Evolutionary conservation across 2,329 filamentous ascomycete genomes (phyloP).

Genomic region (Aspergillus piperis): DNA sequence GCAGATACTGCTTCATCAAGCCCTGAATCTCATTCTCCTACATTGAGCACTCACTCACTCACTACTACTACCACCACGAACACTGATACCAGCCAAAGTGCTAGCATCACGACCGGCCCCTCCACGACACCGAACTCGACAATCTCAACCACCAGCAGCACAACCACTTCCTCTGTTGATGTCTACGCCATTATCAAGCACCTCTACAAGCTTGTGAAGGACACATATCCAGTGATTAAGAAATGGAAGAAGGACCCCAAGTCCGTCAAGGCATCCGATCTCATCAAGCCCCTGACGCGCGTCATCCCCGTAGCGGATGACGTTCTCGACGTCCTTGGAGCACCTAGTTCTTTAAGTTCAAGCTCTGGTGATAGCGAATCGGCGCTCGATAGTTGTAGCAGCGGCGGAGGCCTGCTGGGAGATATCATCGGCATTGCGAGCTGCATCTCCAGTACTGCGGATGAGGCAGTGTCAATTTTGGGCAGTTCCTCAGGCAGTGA

Average conservation of each 20-base stretch:
- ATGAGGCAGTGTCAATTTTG: neutral
- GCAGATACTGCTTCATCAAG: neutral
- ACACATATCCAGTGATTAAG: neutral
- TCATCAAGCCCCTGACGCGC: neutral
- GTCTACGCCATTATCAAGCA: neutral
- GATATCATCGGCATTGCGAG: neutral
- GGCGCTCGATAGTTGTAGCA: neutral
- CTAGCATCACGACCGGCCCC: neutral
- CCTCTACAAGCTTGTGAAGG: constrained; percentile 1
- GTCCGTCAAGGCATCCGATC: constrained; percentile 1
- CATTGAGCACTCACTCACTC: neutral
- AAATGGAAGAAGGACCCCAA: constrained; percentile 2
- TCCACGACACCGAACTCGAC: neutral
- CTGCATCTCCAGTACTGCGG: constrained; percentile 1
- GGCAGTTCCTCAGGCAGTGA: neutral
- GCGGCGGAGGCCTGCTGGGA: neutral
- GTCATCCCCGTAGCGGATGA: neutral
- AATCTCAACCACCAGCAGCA: neutral
- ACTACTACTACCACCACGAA: neutral
- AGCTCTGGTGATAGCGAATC: neutral
- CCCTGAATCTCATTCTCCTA: neutral
- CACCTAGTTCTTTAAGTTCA: neutral
- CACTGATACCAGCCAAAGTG: neutral
- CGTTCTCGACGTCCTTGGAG: neutral
- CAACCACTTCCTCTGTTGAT: neutral